phyloP scores from a whole-genome alignment of 1,284 basidiomycete species.

The Rhodotorula sp. region DNA sequence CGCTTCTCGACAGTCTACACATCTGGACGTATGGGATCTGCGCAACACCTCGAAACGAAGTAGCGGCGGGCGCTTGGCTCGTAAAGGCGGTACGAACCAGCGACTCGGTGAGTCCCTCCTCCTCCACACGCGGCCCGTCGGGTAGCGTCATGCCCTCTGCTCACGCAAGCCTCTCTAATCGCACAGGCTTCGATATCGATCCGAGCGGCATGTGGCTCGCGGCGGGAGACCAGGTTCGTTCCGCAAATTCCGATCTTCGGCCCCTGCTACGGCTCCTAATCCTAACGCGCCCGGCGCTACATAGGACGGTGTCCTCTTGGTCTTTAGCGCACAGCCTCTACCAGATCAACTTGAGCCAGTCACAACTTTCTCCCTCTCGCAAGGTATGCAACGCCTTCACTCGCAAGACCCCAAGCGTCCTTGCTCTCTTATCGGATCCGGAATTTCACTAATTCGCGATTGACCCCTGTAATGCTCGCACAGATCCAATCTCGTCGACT shows the following conservation, averaged over 20 bases:
- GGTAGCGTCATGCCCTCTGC: not conserved
- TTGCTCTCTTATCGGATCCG: not conserved
- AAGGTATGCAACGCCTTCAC: not conserved
- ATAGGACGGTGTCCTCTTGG: conserved; percentile 45
- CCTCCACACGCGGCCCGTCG: too few relatives aligned
- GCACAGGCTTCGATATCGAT: conserved; percentile 69
- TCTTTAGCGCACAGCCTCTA: conserved; percentile 25
- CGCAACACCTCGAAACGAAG: conserved; percentile 56
- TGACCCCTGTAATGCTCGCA: too few relatives aligned
- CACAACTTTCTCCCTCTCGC: conserved; percentile 2
- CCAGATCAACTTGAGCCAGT: conserved; percentile 15
- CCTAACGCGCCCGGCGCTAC: not conserved
- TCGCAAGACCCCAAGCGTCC: not conserved
- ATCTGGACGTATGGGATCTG: conserved; percentile 74
- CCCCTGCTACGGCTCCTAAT: not conserved
- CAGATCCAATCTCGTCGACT: conserved; percentile 14
- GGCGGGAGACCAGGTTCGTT: conserved; percentile 66
- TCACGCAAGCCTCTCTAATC: conserved; percentile 11
- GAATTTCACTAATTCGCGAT: not conserved
- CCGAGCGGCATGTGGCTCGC: conserved; percentile 65
- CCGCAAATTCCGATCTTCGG: conserved; percentile 25
- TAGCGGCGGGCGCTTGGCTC: conserved; percentile 52
- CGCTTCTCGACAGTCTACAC: conserved; percentile 65
- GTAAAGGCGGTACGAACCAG: conserved; percentile 41
- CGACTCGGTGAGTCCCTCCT: conserved; percentile 16